phyloP scores from a whole-genome alignment of 2,329 filamentous ascomycete genomes.

The Pezicula carpinea region DNA sequence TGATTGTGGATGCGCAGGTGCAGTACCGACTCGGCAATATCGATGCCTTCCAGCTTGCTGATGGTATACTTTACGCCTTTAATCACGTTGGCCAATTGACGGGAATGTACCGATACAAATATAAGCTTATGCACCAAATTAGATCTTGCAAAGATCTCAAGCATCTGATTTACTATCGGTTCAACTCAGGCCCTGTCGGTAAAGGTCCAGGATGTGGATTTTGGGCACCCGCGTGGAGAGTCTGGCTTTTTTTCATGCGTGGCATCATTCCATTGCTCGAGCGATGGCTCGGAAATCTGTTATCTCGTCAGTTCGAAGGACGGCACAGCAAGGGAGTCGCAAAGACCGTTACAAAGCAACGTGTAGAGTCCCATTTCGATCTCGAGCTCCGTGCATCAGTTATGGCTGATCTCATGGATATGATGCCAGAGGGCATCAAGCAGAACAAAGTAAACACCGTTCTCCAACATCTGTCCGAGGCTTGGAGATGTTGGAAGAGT shows the following conservation, averaged over 20 bases:
- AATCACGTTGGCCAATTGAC: conserved; percentile 98
- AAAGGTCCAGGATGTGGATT: conserved; percentile 98
- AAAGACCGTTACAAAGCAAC: conserved; percentile 98
- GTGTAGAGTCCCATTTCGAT: conserved; percentile 98
- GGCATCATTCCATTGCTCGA: conserved; percentile 96
- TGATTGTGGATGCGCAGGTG: conserved; percentile 97
- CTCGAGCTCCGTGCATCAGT: conserved; percentile 94
- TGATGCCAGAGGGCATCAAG: conserved; percentile 99
- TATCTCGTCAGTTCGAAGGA: conserved; percentile 96
- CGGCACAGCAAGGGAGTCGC: conserved; percentile 98
- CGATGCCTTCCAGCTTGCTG: conserved; percentile 95
- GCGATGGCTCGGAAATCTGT: conserved; percentile 92
- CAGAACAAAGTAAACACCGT: conserved; percentile 99
- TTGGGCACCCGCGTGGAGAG: conserved; percentile 97
- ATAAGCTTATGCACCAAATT: conserved; percentile 99
- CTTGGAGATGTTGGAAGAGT: conserved; percentile 99
- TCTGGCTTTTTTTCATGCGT: conserved; percentile 99
- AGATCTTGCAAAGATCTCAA: conserved; percentile 98
- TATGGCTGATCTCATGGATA: conserved; percentile 98
- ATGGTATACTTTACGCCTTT: conserved; percentile 98
- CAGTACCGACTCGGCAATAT: conserved; percentile 98
- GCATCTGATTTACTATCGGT: conserved; percentile 98
- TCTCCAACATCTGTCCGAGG: conserved; percentile 92
- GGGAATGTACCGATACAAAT: conserved; percentile 99
- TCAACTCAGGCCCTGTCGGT: conserved; percentile 93